These are phyloP conservation scores for Strigomonas culicis DNA, from an alignment of 208 protist species.

Conservation along the genomic window DNA sequence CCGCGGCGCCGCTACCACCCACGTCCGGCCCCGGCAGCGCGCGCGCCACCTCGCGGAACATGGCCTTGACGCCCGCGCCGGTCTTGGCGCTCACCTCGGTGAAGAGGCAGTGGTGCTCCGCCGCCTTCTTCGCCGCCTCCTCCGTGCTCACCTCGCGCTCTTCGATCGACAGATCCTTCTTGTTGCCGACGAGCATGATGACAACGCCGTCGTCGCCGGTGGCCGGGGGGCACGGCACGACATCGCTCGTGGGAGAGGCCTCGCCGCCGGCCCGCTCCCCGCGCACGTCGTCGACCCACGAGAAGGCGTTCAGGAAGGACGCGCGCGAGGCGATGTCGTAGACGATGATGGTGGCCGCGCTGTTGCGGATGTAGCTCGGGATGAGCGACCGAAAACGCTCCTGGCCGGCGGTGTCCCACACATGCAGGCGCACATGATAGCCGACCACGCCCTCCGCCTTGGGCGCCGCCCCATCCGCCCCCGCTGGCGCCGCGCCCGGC, in stretches of 20 bases:
- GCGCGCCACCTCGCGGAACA: slow-evolving; percentile 72
- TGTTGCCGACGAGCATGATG: slow-evolving; percentile 97
- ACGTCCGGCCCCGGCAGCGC: slow-evolving; percentile 28
- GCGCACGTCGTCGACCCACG: slow-evolving; percentile 98
- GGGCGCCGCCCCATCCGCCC: neutral
- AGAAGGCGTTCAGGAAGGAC: slow-evolving; percentile 92
- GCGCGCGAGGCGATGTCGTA: slow-evolving; percentile 96
- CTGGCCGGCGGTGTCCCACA: slow-evolving; percentile 88
- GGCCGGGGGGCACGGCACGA: too few species aligned
- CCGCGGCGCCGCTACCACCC: neutral
- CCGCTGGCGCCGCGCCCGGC: neutral
- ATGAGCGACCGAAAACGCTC: slow-evolving; percentile 95
- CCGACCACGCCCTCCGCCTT: slow-evolving; percentile 15
- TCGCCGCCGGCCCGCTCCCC: slow-evolving; percentile 92
- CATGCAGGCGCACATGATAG: slow-evolving; percentile 92
- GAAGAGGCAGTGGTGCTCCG: slow-evolving; percentile 92
- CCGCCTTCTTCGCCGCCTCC: slow-evolving; percentile 63
- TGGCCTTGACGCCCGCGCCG: slow-evolving; percentile 67
- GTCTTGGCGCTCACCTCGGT: slow-evolving; percentile 94
- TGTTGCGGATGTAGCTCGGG: slow-evolving; percentile 96
- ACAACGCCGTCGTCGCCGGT: too few species aligned
- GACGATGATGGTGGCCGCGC: slow-evolving; percentile 96
- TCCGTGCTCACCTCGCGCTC: slow-evolving; percentile 76
- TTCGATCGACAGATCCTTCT: slow-evolving; percentile 89
- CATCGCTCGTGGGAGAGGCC: too few species aligned